These are phyloP conservation scores for Globisporangium recalcitrans DNA, from an alignment of 352 stramenopile genomes.

Conservation along the genomic window DNA sequence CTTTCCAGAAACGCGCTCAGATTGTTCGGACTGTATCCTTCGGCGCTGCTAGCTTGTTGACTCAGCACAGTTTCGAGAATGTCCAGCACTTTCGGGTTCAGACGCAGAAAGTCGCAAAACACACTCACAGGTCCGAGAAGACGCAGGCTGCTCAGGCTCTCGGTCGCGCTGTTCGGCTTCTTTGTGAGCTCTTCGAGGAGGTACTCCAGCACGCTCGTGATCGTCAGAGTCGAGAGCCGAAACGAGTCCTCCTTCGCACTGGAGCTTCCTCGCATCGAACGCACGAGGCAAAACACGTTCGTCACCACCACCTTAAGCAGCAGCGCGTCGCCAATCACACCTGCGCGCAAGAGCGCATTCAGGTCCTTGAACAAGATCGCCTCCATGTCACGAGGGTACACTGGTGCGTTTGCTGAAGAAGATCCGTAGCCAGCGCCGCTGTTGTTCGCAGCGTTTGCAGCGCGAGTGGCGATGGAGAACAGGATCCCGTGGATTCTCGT, in stretches of 20 bases:
- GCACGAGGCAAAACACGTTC: constrained; percentile 71
- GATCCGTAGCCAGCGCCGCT: constrained; percentile 6
- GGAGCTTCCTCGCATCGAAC: constrained; percentile 21
- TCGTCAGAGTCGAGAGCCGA: constrained; percentile 41
- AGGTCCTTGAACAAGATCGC: constrained; percentile 58
- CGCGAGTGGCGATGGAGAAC: constrained; percentile 47
- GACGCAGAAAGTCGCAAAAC: constrained; percentile 64
- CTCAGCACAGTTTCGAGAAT: constrained; percentile 28
- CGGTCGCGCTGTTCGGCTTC: constrained; percentile 20
- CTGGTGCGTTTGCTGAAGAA: constrained; percentile 7
- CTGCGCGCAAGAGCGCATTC: constrained; percentile 40
- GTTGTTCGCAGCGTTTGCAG: background rate
- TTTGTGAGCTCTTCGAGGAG: constrained; percentile 29
- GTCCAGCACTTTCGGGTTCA: constrained; percentile 44
- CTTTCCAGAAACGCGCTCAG: constrained; percentile 37
- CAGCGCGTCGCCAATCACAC: constrained; percentile 64
- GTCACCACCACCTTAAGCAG: constrained; percentile 77
- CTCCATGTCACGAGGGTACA: constrained; percentile 73
- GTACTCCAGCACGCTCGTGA: constrained; percentile 48
- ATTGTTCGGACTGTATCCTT: constrained; percentile 6
- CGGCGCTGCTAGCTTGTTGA: constrained; percentile 6
- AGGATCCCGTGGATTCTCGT: constrained; percentile 83
- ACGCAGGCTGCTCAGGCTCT: constrained; percentile 24
- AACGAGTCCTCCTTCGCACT: constrained; percentile 41
- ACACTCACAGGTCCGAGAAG: constrained; percentile 51